phyloP scores from a whole-genome alignment of 371 early-diverging fungal genomes.

The Mortierella sp. region DNA sequence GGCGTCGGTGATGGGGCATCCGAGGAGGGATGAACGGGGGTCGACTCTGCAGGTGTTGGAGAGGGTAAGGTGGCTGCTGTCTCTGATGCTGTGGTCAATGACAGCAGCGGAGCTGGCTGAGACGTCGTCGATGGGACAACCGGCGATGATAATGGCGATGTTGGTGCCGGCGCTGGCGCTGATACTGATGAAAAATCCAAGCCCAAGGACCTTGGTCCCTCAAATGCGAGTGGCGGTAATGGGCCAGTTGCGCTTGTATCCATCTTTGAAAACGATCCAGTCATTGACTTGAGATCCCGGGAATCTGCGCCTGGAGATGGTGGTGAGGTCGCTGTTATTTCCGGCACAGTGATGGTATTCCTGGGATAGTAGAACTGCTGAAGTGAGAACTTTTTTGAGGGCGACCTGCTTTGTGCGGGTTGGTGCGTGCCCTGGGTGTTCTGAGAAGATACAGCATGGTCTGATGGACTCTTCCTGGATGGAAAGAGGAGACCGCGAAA shows the following conservation, averaged over 20 bases:
- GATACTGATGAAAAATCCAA: constrained; percentile 9
- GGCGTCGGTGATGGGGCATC: constrained; percentile 2
- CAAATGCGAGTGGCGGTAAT: constrained; percentile 26
- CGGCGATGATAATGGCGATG: constrained; percentile 8
- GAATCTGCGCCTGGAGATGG: constrained; percentile 6
- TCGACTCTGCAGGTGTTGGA: neutral
- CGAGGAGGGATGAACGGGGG: neutral
- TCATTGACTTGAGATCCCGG: neutral
- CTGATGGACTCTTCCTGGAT: constrained; percentile 6
- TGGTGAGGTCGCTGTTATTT: constrained; percentile 4
- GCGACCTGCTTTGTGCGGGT: constrained; percentile 10
- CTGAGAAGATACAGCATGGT: constrained; percentile 5
- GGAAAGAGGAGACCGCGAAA: constrained; percentile 24
- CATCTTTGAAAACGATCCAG: constrained; percentile 34
- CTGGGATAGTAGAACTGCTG: constrained; percentile 39
- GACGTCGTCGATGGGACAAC: no score
- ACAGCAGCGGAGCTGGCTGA: constrained; percentile 2
- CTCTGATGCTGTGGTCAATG: constrained; percentile 5
- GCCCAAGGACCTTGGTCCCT: constrained; percentile 39
- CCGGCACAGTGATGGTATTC: constrained; percentile 23
- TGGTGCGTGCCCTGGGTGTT: constrained; percentile 12
- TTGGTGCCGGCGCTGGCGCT: neutral
- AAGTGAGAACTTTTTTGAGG: constrained; percentile 25
- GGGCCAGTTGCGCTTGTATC: constrained; percentile 16
- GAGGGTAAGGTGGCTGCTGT: neutral